phyloP scores from a whole-genome alignment of 163 green algal species.

The Scenedesmus sp. region DNA sequence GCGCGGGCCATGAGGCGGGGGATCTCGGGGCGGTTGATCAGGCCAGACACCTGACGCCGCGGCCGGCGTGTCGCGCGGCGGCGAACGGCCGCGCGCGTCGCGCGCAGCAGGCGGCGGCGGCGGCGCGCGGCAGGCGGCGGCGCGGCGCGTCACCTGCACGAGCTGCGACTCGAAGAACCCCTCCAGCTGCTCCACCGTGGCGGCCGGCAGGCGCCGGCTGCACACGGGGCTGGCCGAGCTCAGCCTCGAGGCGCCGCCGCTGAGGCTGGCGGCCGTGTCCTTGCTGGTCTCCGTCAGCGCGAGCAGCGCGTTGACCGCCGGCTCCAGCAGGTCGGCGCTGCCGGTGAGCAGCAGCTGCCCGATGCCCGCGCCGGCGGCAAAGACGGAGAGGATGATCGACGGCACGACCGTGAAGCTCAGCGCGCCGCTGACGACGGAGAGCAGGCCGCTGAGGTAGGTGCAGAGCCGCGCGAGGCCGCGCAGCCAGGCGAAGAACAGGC shows the following conservation, averaged over 20 bases:
- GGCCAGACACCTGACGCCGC: conserved; percentile 27
- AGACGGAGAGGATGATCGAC: conserved; percentile 37
- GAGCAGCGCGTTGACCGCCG: conserved; percentile 21
- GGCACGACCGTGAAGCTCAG: conserved; percentile 44
- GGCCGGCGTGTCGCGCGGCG: too few species aligned
- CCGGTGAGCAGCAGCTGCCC: conserved; percentile 34
- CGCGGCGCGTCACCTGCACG: not conserved
- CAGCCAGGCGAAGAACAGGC: conserved; percentile 34
- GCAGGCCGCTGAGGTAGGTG: conserved; percentile 37
- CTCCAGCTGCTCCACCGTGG: conserved; percentile 41
- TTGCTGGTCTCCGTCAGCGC: conserved; percentile 28
- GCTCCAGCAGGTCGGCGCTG: conserved; percentile 37
- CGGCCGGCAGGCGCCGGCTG: conserved; percentile 17
- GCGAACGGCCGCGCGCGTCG: too few species aligned
- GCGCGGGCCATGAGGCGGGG: too few species aligned
- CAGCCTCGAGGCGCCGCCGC: not conserved
- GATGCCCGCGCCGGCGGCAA: conserved; percentile 16
- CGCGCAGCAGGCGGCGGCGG: too few species aligned
- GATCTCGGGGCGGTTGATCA: conserved; percentile 46
- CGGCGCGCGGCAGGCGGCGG: too few species aligned
- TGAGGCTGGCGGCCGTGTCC: conserved; percentile 30
- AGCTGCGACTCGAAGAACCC: conserved; percentile 30
- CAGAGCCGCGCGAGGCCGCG: conserved; percentile 28
- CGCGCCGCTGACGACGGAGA: conserved; percentile 39
- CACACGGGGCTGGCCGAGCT: too few species aligned